These are phyloP conservation scores for Xylaria scruposa DNA, from an alignment of 495 filamentous ascomycete species.

Conservation along the genomic window DNA sequence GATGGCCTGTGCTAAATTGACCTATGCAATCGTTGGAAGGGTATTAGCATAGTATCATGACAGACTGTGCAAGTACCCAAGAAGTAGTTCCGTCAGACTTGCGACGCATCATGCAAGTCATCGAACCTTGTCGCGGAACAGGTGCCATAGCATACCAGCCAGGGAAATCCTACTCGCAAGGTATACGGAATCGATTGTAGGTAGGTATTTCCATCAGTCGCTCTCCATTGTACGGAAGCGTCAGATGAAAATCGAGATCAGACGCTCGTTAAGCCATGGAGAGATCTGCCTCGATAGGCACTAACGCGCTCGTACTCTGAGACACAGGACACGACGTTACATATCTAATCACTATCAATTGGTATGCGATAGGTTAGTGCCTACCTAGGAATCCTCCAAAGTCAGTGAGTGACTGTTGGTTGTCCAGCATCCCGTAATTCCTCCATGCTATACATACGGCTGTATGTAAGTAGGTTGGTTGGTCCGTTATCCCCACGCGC, in stretches of 20 bases:
- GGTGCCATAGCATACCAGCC: neutral
- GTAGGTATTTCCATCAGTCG: neutral
- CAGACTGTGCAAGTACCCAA: neutral
- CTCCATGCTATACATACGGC: neutral
- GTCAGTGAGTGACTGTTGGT: neutral
- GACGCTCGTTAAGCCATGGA: neutral
- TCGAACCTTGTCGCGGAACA: neutral
- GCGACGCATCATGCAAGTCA: constrained; percentile 17
- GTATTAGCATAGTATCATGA: neutral
- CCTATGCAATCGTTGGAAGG: neutral
- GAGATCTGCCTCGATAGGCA: neutral
- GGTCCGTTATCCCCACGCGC: constrained; percentile 4
- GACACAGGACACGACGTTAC: constrained; percentile 21
- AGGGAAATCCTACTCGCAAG: neutral
- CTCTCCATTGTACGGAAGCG: neutral
- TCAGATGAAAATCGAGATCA: constrained; percentile 4
- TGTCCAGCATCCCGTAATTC: neutral
- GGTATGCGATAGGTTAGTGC: neutral
- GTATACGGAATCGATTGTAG: neutral
- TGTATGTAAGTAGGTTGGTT: neutral
- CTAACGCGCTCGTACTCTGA: neutral
- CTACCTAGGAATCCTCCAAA: neutral
- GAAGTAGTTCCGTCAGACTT: neutral
- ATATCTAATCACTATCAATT: neutral
- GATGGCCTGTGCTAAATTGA: constrained; percentile 4